phyloP scores from a whole-genome alignment of 495 filamentous ascomycete species.

The Neurospora sp. region DNA sequence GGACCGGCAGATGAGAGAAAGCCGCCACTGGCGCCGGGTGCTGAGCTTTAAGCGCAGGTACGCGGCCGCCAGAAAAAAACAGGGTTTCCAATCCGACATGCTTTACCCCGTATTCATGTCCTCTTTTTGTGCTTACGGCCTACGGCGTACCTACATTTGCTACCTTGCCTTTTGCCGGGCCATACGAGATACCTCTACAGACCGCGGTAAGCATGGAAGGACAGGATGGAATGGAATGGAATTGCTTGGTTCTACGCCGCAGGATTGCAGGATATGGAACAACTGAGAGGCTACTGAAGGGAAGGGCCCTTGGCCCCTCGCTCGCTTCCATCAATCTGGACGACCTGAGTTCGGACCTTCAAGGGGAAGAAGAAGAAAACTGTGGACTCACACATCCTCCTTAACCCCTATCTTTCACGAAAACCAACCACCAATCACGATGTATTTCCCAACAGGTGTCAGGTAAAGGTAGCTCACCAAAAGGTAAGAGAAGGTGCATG shows the following conservation, averaged over 20 bases:
- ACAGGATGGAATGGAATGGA: not conserved
- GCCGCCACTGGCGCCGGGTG: not conserved
- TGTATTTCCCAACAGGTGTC: not conserved
- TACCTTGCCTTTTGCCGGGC: not conserved
- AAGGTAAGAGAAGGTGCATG: not conserved
- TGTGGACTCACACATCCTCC: not conserved
- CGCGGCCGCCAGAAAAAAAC: not conserved
- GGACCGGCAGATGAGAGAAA: not conserved
- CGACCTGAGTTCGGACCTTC: not conserved
- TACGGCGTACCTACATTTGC: not conserved
- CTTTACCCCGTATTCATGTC: not conserved
- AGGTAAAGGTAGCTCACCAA: not conserved
- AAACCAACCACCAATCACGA: not conserved
- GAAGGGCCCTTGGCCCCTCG: not conserved
- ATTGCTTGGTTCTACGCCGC: not conserved
- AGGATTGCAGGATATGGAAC: not conserved
- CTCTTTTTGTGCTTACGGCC: not conserved
- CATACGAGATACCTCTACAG: not conserved
- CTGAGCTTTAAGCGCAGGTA: not conserved
- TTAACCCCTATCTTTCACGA: not conserved
- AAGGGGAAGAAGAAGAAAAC: not conserved
- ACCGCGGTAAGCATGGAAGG: not conserved
- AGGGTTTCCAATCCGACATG: not conserved
- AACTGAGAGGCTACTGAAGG: not conserved
- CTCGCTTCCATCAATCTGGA: not conserved